Evolutionary conservation across 768 basidiomycete species (phyloP), one percentile per base, ranked within the genome.

Genomic region (Leccinum subgranulosum): DNA sequence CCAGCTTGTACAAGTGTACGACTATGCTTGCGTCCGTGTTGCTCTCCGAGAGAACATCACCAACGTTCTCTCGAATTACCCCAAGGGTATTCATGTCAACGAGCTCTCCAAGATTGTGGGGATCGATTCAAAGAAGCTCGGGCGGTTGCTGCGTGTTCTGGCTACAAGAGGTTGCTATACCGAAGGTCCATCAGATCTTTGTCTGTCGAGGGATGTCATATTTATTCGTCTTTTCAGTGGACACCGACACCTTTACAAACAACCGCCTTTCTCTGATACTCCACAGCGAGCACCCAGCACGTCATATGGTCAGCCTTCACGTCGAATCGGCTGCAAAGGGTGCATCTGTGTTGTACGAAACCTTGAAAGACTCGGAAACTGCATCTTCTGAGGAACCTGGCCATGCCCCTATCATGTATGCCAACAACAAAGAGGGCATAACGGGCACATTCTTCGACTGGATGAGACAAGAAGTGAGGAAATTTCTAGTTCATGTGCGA

Each of bases 221-320:
- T 48, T 54, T 11, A 55, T 28, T 31, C 10, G 0, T 11, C 15
- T 8, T 21, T 46, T 45, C 51, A 76, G 74, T 76, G 27, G 56
- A 65, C 15, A 57, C 53, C 5, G 63, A 73, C 31, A 66, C 67
- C 0, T 77, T 73, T 53, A 61, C 71, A 19, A 76, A 76, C 60
- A 76, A 70, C 48, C 71, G 73, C 0, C 61, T 76, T 7, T 74
- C 72, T n/a, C 45, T 70, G 8, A 62, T 64, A 41, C 60, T 76
- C 6, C 66, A 63, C 28, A 61, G 58, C 12, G 49, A 64, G 23
- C 64, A 72, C 28, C 59, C 69, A 27, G 60, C 63, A 28, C 57
- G 54, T 34, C 62, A 66, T 50, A 63, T 69, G 57, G 12, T 64
- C 34, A 51, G 25, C 31, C 54, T 63, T 23, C 69, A 68, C 9